These are phyloP conservation scores for Penicillium paxilli DNA, from an alignment of 495 filamentous ascomycete genomes.

Conservation along the genomic window DNA sequence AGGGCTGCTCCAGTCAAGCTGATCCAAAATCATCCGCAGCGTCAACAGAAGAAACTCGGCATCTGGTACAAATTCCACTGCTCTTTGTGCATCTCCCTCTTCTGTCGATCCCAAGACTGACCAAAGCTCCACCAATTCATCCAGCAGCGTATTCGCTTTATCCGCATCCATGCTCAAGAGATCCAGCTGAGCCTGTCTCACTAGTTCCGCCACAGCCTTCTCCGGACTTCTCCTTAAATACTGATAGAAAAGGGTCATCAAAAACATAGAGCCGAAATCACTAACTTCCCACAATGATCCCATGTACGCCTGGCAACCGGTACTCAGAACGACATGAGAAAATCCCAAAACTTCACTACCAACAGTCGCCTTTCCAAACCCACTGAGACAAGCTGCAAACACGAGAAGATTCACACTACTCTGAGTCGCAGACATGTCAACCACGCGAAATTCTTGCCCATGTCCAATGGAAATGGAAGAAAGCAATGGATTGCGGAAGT, in stretches of 20 bases:
- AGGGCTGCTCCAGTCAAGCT: conserved; percentile 28
- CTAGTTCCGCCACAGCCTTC: conserved; percentile 16
- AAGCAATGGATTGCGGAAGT: conserved; percentile 25
- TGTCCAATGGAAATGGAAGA: conserved; percentile 28
- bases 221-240: conserved; percentile 14
- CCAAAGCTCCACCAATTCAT: conserved; percentile 13
- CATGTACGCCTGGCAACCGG: conserved; percentile 31
- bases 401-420: conserved; percentile 29
- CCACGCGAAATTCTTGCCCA: conserved; percentile 29
- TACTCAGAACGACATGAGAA: conserved; percentile 30
- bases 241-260: conserved; percentile 34
- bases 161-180: conserved; percentile 23
- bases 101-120: too few relatives aligned
- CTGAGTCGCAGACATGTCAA: conserved; percentile 26
- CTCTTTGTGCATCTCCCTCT: neutral
- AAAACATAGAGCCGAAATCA: conserved; percentile 32
- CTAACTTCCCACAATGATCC: conserved; percentile 31
- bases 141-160: conserved; percentile 18
- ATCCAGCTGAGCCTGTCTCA: conserved; percentile 22
- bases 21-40: conserved; percentile 22
- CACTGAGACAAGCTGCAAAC: conserved; percentile 31
- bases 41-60: conserved; percentile 18
- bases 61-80: conserved; percentile 24
- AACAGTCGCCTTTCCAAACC: conserved; percentile 25
- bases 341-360: conserved; percentile 31